Conservation (phyloP, 2,329 filamentous ascomycete genomes). For the Aspergillaceae sp. region DNA sequence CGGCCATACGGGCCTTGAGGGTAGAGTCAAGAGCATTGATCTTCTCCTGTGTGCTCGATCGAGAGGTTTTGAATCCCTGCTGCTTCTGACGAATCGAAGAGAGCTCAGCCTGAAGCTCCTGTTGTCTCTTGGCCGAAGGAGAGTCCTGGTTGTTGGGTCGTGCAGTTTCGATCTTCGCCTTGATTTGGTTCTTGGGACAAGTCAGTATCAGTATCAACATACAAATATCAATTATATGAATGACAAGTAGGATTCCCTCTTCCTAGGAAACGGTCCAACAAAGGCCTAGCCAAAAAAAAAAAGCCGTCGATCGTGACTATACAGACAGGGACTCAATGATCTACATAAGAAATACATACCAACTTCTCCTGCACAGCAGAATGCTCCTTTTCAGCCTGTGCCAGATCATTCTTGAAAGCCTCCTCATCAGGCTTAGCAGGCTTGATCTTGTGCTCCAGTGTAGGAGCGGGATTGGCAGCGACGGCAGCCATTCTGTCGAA, state of each 20-base stretch:
- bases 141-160: slow-evolving; percentile 74
- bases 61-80: slow-evolving; percentile 74
- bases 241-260: too few species aligned
- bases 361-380: slow-evolving; percentile 63
- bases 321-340: not conserved
- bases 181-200: slow-evolving; percentile 69
- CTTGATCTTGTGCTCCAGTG: slow-evolving; percentile 43
- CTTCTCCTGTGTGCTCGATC: slow-evolving; percentile 71
- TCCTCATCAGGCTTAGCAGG: slow-evolving; percentile 84
- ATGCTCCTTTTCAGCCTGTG: slow-evolving; percentile 79
- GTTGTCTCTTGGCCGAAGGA: slow-evolving; percentile 70
- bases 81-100: slow-evolving; percentile 81
- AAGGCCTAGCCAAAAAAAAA: not conserved
- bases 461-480: slow-evolving; percentile 22
- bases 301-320: not conserved
- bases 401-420: slow-evolving; percentile 68
- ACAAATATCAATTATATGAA: too few species aligned
- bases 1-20: slow-evolving; percentile 71
- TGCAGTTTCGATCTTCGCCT: slow-evolving; percentile 77
- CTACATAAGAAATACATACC: slow-evolving; percentile 37
- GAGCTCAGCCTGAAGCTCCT: slow-evolving; percentile 75
- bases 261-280: too few species aligned
- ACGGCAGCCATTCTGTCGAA: slow-evolving; percentile 29
- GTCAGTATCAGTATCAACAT: slow-evolving; percentile 3
- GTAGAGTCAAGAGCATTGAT: slow-evolving; percentile 87